These are phyloP conservation scores for Rhododendron griersonianum DNA, from an alignment of 148 eudicot species.

Conservation along the genomic window DNA sequence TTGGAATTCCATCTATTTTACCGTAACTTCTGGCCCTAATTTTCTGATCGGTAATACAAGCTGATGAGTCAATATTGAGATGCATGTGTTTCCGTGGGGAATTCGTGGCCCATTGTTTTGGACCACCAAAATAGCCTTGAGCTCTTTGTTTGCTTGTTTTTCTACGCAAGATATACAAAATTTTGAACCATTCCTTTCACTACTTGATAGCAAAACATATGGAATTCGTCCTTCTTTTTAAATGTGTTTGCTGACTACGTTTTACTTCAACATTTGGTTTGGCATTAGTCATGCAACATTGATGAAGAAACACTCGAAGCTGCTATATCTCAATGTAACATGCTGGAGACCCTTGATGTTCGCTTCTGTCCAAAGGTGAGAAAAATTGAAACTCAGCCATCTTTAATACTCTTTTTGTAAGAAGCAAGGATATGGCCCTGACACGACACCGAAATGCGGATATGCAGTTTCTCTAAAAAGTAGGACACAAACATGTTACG, in stretches of 20 bases:
- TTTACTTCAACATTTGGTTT: slow-evolving; percentile 4
- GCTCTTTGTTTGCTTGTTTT: background rate
- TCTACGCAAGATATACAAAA: background rate
- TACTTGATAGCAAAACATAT: background rate
- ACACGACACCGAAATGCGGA: background rate
- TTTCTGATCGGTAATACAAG: background rate
- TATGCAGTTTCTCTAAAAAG: background rate
- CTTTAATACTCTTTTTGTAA: background rate
- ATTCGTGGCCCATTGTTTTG: background rate
- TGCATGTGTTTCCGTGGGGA: background rate
- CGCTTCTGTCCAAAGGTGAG: slow-evolving; percentile 85
- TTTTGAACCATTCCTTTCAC: background rate
- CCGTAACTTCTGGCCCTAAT: background rate
- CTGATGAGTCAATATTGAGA: background rate
- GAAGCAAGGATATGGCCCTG: background rate
- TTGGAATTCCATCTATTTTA: background rate
- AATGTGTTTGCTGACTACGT: background rate
- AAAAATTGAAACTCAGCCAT: slow-evolving; percentile 4
- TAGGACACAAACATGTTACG: background rate
- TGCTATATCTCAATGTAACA: slow-evolving; percentile 58
- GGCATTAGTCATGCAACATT: slow-evolving; percentile 68
- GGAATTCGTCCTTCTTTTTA: background rate
- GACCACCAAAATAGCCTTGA: slow-evolving; percentile 3
- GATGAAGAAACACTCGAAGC: slow-evolving; percentile 70
- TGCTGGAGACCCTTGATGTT: slow-evolving; percentile 91